phyloP scores from a whole-genome alignment of 352 stramenopile genomes.

The Globisporangium spiculum region DNA sequence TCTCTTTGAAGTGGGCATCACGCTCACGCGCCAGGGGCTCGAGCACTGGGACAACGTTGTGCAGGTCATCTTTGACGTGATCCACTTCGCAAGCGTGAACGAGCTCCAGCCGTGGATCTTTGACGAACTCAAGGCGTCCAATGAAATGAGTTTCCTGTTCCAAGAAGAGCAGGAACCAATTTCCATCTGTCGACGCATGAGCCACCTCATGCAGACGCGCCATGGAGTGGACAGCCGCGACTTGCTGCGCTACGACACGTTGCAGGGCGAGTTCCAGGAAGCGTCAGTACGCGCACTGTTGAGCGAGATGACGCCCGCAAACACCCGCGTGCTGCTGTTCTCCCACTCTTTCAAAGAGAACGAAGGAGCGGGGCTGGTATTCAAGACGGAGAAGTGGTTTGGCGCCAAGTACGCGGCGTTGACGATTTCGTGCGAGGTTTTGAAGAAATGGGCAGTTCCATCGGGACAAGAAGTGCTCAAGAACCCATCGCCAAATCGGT shows the following conservation, averaged over 20 bases:
- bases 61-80: constrained; percentile 43
- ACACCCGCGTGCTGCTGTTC: constrained; percentile 57
- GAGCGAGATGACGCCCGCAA: constrained; percentile 39
- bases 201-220: constrained; percentile 54
- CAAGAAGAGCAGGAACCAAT: constrained; percentile 49
- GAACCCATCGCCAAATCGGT: constrained; percentile 45
- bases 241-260: constrained; percentile 52
- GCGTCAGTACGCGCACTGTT: constrained; percentile 29
- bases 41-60: constrained; percentile 42
- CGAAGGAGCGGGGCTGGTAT: constrained; percentile 2
- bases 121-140: constrained; percentile 46
- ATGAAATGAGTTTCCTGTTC: constrained; percentile 58
- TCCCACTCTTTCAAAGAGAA: constrained; percentile 41
- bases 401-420: constrained; percentile 45
- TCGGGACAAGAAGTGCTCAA: constrained; percentile 10
- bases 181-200: constrained; percentile 40
- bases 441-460: constrained; percentile 25
- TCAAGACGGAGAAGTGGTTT: constrained; percentile 52
- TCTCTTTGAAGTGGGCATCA: constrained; percentile 53
- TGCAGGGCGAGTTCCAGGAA: constrained; percentile 49
- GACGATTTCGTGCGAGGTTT: constrained; percentile 27
- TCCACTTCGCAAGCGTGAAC: constrained; percentile 21
- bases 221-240: constrained; percentile 38
- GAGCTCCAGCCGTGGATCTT: constrained; percentile 47
- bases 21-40: constrained; percentile 44